Percentiles rank a stretch among this genome's conserved stretches.
phyloP scores from a whole-genome alignment of 1,139 yeast genomes.

The Lodderomyces theae region DNA sequence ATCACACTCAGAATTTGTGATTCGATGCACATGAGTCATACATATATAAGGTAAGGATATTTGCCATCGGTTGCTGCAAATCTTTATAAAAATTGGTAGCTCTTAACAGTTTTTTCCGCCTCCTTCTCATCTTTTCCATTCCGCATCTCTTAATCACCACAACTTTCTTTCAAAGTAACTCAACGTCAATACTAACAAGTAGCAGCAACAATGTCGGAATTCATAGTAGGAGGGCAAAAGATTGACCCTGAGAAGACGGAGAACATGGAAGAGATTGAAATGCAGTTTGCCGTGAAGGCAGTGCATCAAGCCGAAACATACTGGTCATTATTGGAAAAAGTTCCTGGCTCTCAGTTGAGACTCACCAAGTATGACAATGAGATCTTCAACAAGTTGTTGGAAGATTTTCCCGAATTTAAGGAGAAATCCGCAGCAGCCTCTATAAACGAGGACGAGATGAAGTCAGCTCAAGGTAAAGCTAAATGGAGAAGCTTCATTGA shows the following conservation, averaged over 20 bases:
- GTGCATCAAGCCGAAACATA: conserved; percentile 94
- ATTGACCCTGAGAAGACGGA: conserved; percentile 53
- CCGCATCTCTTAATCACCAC: not conserved
- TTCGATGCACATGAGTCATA: too few relatives aligned
- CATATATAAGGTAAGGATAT: too few relatives aligned
- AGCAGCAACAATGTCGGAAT: not conserved
- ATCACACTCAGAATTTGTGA: too few relatives aligned
- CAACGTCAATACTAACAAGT: not conserved
- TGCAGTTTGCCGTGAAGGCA: conserved; percentile 96
- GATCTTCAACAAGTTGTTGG: conserved; percentile 64
- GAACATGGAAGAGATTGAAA: conserved; percentile 72
- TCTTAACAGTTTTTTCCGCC: not conserved
- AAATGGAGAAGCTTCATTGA: conserved; percentile 91
- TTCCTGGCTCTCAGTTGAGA: conserved; percentile 76
- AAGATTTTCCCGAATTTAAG: conserved; percentile 82
- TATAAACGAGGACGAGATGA: conserved; percentile 78
- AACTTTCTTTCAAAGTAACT: not conserved
- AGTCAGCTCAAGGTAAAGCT: conserved; percentile 73
- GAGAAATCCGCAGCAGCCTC: conserved; percentile 53
- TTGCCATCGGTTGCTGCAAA: not conserved
- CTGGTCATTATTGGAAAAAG: conserved; percentile 73
- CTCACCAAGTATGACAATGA: conserved; percentile 83
- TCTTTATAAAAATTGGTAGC: too few relatives aligned
- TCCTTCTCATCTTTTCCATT: conserved; percentile 3
- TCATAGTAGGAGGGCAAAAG: not conserved